These are phyloP conservation scores for Tetrahymena elliotti DNA, from an alignment of 73 alveolate species.

Conservation along the genomic window DNA sequence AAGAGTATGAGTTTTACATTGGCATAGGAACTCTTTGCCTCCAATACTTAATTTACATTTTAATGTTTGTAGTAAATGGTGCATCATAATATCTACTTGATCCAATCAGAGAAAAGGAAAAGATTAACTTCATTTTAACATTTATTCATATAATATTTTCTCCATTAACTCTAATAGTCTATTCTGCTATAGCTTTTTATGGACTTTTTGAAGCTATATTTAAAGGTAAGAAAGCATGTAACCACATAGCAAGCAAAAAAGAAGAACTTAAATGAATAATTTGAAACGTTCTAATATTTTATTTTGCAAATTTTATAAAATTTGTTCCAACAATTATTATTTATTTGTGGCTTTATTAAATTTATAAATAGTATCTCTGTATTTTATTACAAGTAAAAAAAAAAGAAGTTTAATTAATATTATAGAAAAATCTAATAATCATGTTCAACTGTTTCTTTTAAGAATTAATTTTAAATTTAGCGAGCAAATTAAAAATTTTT, in stretches of 20 bases:
- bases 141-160: slow-evolving; percentile 29
- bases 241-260: background rate
- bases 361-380: too few species aligned
- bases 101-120: slow-evolving; percentile 8
- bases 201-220: background rate
- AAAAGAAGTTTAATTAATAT: too few species aligned
- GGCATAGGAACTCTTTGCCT: background rate
- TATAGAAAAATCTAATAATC: too few species aligned
- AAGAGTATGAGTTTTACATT: background rate
- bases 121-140: background rate
- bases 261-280: background rate
- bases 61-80: background rate
- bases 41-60: background rate
- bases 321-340: too few species aligned
- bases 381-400: too few species aligned
- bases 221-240: background rate
- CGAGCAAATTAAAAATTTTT: too few species aligned
- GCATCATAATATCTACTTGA: background rate
- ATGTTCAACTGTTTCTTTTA: too few species aligned
- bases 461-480: too few species aligned
- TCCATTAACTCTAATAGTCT: background rate
- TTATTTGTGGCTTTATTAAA: too few species aligned
- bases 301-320: too few species aligned
- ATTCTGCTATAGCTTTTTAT: background rate
- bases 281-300: too few species aligned